Conservation (phyloP, 306 rosid species). For the Parietaria judaica region DNA sequence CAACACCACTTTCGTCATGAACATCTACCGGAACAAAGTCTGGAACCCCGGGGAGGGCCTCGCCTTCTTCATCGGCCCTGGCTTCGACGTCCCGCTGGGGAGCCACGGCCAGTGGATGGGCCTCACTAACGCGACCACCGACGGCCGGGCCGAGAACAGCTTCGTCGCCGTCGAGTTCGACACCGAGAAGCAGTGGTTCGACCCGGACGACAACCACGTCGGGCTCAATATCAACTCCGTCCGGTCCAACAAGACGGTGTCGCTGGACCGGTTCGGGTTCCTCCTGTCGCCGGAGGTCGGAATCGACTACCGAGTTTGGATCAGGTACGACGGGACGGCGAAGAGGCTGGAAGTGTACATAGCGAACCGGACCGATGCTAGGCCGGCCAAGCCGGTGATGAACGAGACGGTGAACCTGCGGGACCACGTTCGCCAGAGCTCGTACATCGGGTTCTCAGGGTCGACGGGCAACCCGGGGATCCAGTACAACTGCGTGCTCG, state of each 20-base stretch:
- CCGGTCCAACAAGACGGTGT: constrained; percentile 15
- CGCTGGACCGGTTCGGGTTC: constrained; percentile 16
- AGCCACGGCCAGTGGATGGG: constrained; percentile 45
- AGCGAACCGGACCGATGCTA: constrained; percentile 9
- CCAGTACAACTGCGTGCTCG: constrained; percentile 31
- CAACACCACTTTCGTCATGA: constrained; percentile 33
- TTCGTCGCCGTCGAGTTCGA: constrained; percentile 44
- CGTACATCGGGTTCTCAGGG: constrained; percentile 39
- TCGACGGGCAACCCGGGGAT: constrained; percentile 31
- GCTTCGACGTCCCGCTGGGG: constrained; percentile 9
- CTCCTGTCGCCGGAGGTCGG: constrained; percentile 10
- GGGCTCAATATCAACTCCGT: constrained; percentile 43
- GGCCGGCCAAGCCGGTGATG: constrained; percentile 25
- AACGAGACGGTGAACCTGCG: constrained; percentile 26
- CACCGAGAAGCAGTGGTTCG: constrained; percentile 29
- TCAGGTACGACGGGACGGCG: constrained; percentile 23
- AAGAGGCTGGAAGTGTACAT: constrained; percentile 37
- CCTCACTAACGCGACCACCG: constrained; percentile 29
- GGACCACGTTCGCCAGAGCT: constrained; percentile 11
- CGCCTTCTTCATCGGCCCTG: constrained; percentile 40
- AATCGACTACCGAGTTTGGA: constrained; percentile 23
- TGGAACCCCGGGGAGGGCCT: constrained; percentile 35
- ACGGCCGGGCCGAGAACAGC: constrained; percentile 17
- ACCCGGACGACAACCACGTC: constrained; percentile 31
- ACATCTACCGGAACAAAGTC: constrained; percentile 1